Conservation (phyloP, 225 moss, liverwort and hornwort genomes). For the Pseudisothecium myosuroides region DNA sequence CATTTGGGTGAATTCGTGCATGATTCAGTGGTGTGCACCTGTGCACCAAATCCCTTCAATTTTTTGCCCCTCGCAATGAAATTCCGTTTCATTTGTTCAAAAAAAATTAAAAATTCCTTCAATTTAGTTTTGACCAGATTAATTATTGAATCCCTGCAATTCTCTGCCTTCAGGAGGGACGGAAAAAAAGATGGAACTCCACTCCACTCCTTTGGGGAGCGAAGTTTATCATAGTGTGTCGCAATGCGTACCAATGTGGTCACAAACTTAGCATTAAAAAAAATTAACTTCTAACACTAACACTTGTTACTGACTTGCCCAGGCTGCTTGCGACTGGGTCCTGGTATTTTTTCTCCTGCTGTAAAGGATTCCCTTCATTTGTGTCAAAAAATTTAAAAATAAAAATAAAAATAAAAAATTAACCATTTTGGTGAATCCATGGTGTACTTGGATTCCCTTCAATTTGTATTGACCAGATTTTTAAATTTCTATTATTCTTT, state of each 20-base stretch:
- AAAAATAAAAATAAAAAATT: no score
- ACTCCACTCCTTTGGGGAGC: rapidly evolving
- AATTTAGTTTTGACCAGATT: not conserved
- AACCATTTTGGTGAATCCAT: not conserved
- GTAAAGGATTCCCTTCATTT: no score
- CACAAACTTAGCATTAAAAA: not conserved
- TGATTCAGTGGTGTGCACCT: not conserved
- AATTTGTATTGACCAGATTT: not conserved
- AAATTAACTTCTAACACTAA: no score
- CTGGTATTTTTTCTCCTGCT: no score
- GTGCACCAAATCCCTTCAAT: not conserved
- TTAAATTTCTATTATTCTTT: not conserved
- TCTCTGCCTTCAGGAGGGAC: not conserved
- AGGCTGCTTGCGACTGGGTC: no score
- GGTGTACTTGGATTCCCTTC: not conserved
- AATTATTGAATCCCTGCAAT: not conserved
- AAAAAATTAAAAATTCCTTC: not conserved
- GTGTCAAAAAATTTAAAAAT: no score
- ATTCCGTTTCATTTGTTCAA: no score
- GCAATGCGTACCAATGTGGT: no score
- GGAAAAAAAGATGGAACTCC: no score
- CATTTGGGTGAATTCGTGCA: not conserved
- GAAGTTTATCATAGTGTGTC: not conserved
- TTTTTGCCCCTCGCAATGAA: no score
- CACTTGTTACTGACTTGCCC: no score